Base-by-base conservation (phyloP, 83 land plant genomes). In the Larix sibirica region DNA sequence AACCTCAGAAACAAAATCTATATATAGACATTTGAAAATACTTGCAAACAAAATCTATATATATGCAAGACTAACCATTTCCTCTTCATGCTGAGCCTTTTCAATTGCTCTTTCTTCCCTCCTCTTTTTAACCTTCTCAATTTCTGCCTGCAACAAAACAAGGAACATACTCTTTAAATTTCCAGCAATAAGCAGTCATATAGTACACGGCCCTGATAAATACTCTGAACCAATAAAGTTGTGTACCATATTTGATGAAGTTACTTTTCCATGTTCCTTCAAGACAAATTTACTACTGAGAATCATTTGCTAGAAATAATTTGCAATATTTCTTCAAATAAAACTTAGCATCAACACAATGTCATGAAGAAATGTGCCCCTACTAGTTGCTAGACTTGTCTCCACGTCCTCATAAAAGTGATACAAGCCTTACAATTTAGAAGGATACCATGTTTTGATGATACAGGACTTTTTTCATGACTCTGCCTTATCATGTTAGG, bases 61-160 rank as follows among this genome's bases (percentile, higher is more conserved):
- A 54, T 54, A 54, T 54, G 14, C 13, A 54, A 54, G 14, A 54
- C 85, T 80, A 70, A 95, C 98, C 99, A 96, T 93, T 87, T 98
- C 99, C 84, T 98, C 99, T 86, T 98, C 99, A 74, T 90, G 99
- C 81, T 86, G 92, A 36, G 99, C 99, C 79, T 98, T 96, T 84
- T 98, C 99, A 81, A 98, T 85, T 4, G 97, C 96, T 65, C 99
- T 87, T 84, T 98, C 97, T 68, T 98, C 99, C 82, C 99, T 94
- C 81, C 99, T 86, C 82, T 98, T 98, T 83, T 98, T 98, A 58
- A 96, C 99, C 81, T 98, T 98, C 83, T 96, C 99, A 87, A 98
- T 93, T 86, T 98, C 99, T 62, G 92, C 94, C 98, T 96, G 87
- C 78, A 83, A 64, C 18, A 62, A 13, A 74, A 79, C 61, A 23